phyloP scores from a whole-genome alignment of 2,329 filamentous ascomycete species.

The Fusarium ambrosium region DNA sequence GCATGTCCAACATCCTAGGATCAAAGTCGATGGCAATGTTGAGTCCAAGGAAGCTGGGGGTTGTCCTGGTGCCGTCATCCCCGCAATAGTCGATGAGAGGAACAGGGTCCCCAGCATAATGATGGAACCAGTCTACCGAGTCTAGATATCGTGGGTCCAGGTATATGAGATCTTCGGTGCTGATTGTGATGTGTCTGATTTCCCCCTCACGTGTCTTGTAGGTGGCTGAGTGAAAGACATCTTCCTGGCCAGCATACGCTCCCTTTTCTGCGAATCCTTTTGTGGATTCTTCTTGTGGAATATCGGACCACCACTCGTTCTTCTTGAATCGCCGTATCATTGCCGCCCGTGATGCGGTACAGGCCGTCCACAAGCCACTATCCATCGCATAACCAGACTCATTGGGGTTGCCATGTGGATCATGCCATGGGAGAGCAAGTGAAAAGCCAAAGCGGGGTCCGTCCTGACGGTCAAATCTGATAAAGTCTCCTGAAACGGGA shows the following conservation, averaged over 20 bases:
- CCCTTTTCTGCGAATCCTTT: not conserved
- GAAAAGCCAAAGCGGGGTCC: not conserved
- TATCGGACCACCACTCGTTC: constrained; percentile 36
- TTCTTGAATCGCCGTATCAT: constrained; percentile 17
- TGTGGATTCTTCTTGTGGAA: not conserved
- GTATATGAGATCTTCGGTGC: constrained; percentile 15
- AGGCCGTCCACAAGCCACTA: constrained; percentile 24
- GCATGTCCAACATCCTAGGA: not conserved
- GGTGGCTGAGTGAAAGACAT: constrained; percentile 14
- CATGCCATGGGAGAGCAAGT: constrained; percentile 19
- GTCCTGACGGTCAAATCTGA: not conserved
- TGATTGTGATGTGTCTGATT: constrained; percentile 23
- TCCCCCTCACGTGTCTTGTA: constrained; percentile 1
- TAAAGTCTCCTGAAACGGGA: not conserved
- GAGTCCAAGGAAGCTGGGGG: constrained; percentile 17
- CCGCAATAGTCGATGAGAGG: constrained; percentile 5
- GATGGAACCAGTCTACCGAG: constrained; percentile 8
- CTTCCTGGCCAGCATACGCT: not conserved
- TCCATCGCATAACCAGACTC: constrained; percentile 30
- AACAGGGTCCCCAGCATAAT: not conserved
- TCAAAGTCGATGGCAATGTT: constrained; percentile 33
- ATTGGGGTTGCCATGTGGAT: constrained; percentile 10
- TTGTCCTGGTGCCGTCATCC: not conserved
- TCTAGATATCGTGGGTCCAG: constrained; percentile 10
- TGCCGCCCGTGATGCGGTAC: constrained; percentile 17